Percentiles rank a stretch among this genome's conserved stretches.
Evolutionary conservation across 148 eudicot genomes (phyloP).

Genomic region (Chenopodium quinoa): DNA sequence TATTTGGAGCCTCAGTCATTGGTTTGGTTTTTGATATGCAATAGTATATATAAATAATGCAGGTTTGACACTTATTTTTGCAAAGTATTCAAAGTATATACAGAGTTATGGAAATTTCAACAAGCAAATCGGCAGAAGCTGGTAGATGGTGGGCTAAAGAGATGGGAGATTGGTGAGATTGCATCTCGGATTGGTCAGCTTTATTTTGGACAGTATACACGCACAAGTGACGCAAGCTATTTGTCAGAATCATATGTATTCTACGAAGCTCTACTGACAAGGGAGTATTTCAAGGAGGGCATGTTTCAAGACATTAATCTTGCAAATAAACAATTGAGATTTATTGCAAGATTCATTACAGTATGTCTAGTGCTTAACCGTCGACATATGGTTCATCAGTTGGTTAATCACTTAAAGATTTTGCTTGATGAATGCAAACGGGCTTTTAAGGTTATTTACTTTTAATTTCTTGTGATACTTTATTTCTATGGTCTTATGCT

Average conservation of each 20-base stretch:
- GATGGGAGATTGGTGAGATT: constrained; percentile 98
- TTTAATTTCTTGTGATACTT: neutral
- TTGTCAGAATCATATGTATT: constrained; percentile 88
- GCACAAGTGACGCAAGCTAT: constrained; percentile 81
- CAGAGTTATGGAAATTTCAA: constrained; percentile 89
- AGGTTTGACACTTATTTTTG: constrained; percentile 88
- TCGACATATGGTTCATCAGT: constrained; percentile 75
- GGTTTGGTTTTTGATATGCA: neutral
- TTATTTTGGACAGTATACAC: constrained; percentile 93
- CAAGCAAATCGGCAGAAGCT: constrained; percentile 89
- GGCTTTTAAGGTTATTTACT: constrained; percentile 57
- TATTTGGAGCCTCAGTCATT: neutral
- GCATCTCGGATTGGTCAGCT: constrained; percentile 92
- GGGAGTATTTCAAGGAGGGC: constrained; percentile 94
- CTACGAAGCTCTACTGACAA: constrained; percentile 76
- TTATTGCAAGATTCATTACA: constrained; percentile 77
- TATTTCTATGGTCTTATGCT: neutral
- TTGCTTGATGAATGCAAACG: constrained; percentile 82
- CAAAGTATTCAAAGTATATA: constrained; percentile 84
- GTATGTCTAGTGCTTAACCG: constrained; percentile 73
- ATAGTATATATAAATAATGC: constrained; percentile 4
- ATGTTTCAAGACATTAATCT: constrained; percentile 70
- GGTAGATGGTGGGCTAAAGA: constrained; percentile 84
- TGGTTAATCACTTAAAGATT: constrained; percentile 72
- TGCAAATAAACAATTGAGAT: constrained; percentile 76